These are phyloP conservation scores for Yamadazyma diospyri DNA, from an alignment of 1,139 yeast species.

Conservation along the genomic window DNA sequence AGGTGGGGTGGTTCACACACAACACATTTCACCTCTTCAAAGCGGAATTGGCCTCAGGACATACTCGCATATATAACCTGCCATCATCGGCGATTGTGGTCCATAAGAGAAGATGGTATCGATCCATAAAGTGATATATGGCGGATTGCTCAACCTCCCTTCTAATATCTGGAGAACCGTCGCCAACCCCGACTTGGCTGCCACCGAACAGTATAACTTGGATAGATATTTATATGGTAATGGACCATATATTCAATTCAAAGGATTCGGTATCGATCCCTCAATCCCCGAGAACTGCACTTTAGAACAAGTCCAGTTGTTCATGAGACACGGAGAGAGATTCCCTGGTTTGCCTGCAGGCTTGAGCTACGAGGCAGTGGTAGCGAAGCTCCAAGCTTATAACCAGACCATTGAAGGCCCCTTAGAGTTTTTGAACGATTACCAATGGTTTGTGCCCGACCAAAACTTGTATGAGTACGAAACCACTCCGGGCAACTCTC, in stretches of 20 bases:
- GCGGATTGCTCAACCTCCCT: constrained; percentile 15
- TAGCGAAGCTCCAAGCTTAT: constrained; percentile 20
- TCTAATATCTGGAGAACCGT: constrained; percentile 17
- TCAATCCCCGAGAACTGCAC: constrained; percentile 29
- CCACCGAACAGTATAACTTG: constrained; percentile 28
- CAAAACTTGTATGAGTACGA: constrained; percentile 26
- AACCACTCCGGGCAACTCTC: constrained; percentile 23
- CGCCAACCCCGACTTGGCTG: constrained; percentile 27
- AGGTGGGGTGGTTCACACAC: constrained; percentile 1
- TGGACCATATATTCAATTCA: constrained; percentile 35
- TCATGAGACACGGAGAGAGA: constrained; percentile 37
- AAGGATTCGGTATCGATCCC: constrained; percentile 33
- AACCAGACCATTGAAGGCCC: constrained; percentile 20
- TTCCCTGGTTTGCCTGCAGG: constrained; percentile 30
- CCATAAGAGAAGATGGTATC: constrained; percentile 14
- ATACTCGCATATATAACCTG: too few relatives aligned
- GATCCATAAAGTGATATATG: constrained; percentile 10
- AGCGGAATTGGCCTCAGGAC: too few relatives aligned
- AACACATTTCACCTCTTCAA: too few relatives aligned
- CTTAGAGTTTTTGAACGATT: constrained; percentile 23
- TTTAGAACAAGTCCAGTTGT: constrained; percentile 33
- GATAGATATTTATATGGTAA: constrained; percentile 32
- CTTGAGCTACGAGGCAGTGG: constrained; percentile 18
- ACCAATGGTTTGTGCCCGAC: constrained; percentile 23
- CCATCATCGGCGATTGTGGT: too few relatives aligned